These are phyloP conservation scores for Trichoderma afroharzianum DNA, from an alignment of 2,329 filamentous ascomycete species.

Conservation along the genomic window DNA sequence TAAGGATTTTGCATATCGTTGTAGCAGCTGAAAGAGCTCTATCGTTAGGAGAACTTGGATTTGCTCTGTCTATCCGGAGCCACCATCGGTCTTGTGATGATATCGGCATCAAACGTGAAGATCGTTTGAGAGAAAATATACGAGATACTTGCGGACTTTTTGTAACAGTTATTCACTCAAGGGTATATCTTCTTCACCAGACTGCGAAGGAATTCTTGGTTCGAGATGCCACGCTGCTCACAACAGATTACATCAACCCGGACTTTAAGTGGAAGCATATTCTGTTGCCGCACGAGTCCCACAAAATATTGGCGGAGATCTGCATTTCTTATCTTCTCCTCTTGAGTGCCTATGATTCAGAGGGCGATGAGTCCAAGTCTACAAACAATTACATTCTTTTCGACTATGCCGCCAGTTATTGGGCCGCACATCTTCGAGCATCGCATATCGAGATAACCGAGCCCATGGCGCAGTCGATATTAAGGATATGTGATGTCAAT, in stretches of 20 bases:
- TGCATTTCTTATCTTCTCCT: slow-evolving; percentile 19
- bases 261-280: slow-evolving; percentile 16
- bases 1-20: slow-evolving; percentile 25
- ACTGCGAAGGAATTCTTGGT: slow-evolving; percentile 26
- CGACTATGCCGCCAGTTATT: slow-evolving; percentile 19
- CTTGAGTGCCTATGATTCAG: neutral
- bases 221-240: neutral
- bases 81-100: slow-evolving; percentile 11
- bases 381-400: neutral
- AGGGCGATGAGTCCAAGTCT: neutral
- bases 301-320: slow-evolving; percentile 19
- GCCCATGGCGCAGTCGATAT: neutral
- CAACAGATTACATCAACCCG: neutral
- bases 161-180: slow-evolving; percentile 19
- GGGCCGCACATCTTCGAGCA: slow-evolving; percentile 17
- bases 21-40: slow-evolving; percentile 25
- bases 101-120: slow-evolving; percentile 4
- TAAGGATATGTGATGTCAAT: neutral
- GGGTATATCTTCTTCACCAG: slow-evolving; percentile 25
- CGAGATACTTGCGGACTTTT: slow-evolving; percentile 33
- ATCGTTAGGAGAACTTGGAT: slow-evolving; percentile 23
- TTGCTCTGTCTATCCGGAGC: slow-evolving; percentile 20
- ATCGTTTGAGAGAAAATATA: slow-evolving; percentile 18
- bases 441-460: neutral
- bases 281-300: neutral